Conservation (phyloP, 169 alveolate species). For the Theileria annulata region DNA sequence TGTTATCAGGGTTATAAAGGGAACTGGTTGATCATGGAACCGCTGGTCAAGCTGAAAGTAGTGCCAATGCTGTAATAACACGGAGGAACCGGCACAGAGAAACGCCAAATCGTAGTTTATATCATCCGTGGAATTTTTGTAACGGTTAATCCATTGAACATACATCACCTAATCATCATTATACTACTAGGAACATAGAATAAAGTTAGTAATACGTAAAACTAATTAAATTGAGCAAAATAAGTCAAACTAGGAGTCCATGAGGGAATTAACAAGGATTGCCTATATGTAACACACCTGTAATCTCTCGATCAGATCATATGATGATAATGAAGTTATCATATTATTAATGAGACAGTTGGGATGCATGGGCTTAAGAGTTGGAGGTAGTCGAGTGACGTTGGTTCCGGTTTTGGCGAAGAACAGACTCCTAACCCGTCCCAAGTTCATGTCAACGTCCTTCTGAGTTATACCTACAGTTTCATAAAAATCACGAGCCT, state of each 20-base stretch:
- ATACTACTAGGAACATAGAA: neutral
- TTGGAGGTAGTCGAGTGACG: conserved; percentile 65
- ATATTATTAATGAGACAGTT: conserved; percentile 53
- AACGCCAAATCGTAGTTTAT: conserved; percentile 48
- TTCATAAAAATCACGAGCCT: conserved; percentile 55
- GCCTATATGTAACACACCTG: conserved; percentile 32
- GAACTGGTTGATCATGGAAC: conserved; percentile 34
- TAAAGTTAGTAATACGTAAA: neutral
- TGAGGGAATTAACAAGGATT: conserved; percentile 23
- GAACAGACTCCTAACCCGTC: conserved; percentile 36
- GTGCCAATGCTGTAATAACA: conserved; percentile 54
- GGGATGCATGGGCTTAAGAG: conserved; percentile 41
- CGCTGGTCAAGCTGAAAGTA: conserved; percentile 50
- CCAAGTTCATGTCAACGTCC: conserved; percentile 53
- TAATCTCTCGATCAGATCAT: conserved; percentile 50
- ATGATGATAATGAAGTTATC: conserved; percentile 58
- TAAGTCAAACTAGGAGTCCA: neutral
- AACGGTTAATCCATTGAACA: conserved; percentile 25
- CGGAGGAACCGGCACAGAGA: conserved; percentile 53
- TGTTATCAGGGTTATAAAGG: conserved; percentile 48
- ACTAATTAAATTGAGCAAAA: too few relatives aligned
- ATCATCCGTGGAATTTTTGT: conserved; percentile 21
- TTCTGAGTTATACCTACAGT: conserved; percentile 53
- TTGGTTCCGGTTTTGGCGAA: conserved; percentile 44
- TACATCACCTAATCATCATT: conserved; percentile 1